These are phyloP conservation scores for Tardiomyces blankii DNA, from an alignment of 1,139 yeast species.

Conservation along the genomic window DNA sequence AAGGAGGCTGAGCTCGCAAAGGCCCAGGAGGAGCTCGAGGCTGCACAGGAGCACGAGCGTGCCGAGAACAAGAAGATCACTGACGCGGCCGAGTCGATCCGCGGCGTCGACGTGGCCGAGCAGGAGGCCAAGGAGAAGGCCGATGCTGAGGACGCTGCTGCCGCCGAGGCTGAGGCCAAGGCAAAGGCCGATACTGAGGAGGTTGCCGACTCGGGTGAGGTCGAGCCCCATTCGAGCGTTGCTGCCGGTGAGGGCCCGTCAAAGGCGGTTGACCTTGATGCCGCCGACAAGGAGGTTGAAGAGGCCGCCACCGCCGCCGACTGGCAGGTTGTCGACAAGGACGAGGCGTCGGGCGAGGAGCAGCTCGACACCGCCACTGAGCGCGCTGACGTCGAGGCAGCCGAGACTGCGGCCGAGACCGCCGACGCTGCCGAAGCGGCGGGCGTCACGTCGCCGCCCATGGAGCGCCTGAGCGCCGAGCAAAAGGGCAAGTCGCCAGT, in stretches of 20 bases:
- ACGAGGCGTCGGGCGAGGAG: background rate
- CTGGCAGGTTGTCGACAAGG: background rate
- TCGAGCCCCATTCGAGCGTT: constrained; percentile 7
- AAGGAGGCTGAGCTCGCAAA: constrained; percentile 11
- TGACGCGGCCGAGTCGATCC: constrained; percentile 5
- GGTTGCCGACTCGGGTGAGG: constrained; percentile 5
- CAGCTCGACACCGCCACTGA: background rate
- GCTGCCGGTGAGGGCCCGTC: background rate
- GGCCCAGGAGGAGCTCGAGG: constrained; percentile 10
- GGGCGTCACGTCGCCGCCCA: background rate
- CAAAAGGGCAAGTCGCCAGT: background rate
- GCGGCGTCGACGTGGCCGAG: background rate
- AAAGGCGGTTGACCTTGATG: constrained; percentile 1
- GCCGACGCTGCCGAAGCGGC: background rate
- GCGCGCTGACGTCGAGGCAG: background rate
- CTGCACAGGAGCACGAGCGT: constrained; percentile 5
- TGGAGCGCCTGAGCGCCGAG: background rate
- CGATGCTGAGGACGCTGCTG: constrained; percentile 7
- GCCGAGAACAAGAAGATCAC: constrained; percentile 13
- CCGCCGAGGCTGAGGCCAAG: constrained; percentile 6
- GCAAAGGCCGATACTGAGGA: constrained; percentile 9
- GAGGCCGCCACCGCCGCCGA: background rate
- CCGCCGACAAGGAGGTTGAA: constrained; percentile 1
- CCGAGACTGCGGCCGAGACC: background rate
- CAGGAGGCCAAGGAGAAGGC: constrained; percentile 11